Evolutionary conservation across 495 filamentous ascomycete species (phyloP).

Genomic region (Parathielavia hyrcaniae): DNA sequence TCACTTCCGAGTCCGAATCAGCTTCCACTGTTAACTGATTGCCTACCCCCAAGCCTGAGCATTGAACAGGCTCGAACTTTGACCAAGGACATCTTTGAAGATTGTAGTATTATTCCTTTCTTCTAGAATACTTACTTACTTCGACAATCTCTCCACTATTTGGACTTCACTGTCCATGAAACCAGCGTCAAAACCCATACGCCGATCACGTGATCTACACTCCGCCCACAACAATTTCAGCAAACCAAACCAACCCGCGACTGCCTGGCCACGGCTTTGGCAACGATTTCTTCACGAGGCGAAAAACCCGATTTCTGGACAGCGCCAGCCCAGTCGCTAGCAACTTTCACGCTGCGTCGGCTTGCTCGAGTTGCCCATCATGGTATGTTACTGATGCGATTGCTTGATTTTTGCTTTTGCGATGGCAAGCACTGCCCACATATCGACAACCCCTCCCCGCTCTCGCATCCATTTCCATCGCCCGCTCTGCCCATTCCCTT

Average conservation of each 20-base stretch:
- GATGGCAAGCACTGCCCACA: background rate
- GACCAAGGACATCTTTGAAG: background rate
- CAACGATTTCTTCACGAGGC: constrained; percentile 31
- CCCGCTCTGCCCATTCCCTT: background rate
- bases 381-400: constrained; percentile 29
- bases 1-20: background rate
- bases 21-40: background rate
- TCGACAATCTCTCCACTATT: background rate
- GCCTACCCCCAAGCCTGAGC: background rate
- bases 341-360: constrained; percentile 30
- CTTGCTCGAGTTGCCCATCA: constrained; percentile 36
- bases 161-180: background rate
- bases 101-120: background rate
- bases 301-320: constrained; percentile 31
- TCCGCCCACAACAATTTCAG: constrained; percentile 33
- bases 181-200: too few species aligned
- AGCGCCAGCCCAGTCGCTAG: constrained; percentile 32
- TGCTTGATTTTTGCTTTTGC: background rate
- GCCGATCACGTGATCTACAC: constrained; percentile 30
- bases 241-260: constrained; percentile 24
- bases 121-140: too few species aligned
- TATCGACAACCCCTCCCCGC: constrained; percentile 13
- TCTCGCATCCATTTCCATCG: background rate
- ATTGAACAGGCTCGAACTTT: background rate
- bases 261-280: constrained; percentile 27